A percentile compares a stretch with the other conserved stretches of the same genome.
Conservation (phyloP, 495 filamentous ascomycete species). For the Lasiosphaeria miniovina region DNA sequence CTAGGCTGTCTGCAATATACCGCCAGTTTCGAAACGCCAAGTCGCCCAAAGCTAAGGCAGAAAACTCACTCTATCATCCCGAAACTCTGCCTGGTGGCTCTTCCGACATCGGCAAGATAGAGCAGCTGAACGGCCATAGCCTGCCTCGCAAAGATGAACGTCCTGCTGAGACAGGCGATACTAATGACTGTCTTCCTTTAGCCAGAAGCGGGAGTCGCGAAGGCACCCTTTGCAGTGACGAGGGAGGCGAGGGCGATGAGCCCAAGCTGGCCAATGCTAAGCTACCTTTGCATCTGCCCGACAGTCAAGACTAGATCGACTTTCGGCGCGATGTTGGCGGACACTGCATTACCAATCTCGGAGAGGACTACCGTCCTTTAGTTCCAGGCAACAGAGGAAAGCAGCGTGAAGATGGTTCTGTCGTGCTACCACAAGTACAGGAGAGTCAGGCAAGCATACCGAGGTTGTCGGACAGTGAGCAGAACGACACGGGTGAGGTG, state of each 20-base stretch:
- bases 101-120: too few relatives aligned
- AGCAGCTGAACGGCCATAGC: too few relatives aligned
- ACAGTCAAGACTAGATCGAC: constrained; percentile 16
- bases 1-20: constrained; percentile 6
- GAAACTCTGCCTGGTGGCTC: too few relatives aligned
- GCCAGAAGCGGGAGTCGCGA: too few relatives aligned
- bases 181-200: too few relatives aligned
- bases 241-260: constrained; percentile 9
- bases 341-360: background rate
- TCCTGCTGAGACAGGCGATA: too few relatives aligned
- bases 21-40: constrained; percentile 4
- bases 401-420: constrained; percentile 11
- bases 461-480: constrained; percentile 10
- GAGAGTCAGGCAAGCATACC: constrained; percentile 11
- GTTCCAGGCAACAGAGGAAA: constrained; percentile 14
- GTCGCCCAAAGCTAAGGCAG: constrained; percentile 8
- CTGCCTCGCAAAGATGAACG: too few relatives aligned
- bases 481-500: constrained; percentile 6
- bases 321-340: constrained; percentile 4
- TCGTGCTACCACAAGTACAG: constrained; percentile 1
- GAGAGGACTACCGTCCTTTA: constrained; percentile 11
- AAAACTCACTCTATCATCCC: too few relatives aligned
- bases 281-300: constrained; percentile 10
- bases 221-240: too few relatives aligned
- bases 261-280: constrained; percentile 13